Evolutionary conservation across 352 stramenopile genomes (phyloP).

Genomic region (Saprolegnia parasitica): DNA sequence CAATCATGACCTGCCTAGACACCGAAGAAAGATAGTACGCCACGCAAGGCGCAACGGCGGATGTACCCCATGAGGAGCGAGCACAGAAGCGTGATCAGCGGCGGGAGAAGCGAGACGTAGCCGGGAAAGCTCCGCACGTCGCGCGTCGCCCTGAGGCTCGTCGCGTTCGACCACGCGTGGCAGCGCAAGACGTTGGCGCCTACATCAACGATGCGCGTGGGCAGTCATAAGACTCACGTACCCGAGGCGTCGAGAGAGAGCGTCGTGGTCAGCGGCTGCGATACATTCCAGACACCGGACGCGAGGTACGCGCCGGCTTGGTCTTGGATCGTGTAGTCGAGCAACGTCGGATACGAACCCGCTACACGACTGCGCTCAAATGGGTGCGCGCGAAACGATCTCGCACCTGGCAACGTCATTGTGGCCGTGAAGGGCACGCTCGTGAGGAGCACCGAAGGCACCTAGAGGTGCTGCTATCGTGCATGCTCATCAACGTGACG

Average conservation of each 20-base stretch:
- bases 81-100: slow-evolving; percentile 68
- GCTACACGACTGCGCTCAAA: background rate
- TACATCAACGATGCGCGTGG: slow-evolving; percentile 31
- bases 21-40: no score
- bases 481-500: background rate
- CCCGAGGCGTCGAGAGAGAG: background rate
- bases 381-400: background rate
- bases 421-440: background rate
- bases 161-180: slow-evolving; percentile 33
- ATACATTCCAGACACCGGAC: slow-evolving; percentile 37
- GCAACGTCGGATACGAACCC: slow-evolving; percentile 45
- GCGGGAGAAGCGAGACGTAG: slow-evolving; percentile 68
- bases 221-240: background rate
- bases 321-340: slow-evolving; percentile 57
- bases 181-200: background rate
- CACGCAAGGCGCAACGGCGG: background rate
- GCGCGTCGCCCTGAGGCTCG: slow-evolving; percentile 32
- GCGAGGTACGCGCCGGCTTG: slow-evolving; percentile 41
- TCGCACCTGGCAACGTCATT: background rate
- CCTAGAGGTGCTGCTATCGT: background rate
- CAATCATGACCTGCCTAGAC: slow-evolving; percentile 69
- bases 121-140: slow-evolving; percentile 58
- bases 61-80: slow-evolving; percentile 42
- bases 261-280: slow-evolving; percentile 45
- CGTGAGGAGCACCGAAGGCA: background rate